These are phyloP conservation scores for Leccinum fuscescens DNA, from an alignment of 1,284 basidiomycete genomes.

Conservation along the genomic window DNA sequence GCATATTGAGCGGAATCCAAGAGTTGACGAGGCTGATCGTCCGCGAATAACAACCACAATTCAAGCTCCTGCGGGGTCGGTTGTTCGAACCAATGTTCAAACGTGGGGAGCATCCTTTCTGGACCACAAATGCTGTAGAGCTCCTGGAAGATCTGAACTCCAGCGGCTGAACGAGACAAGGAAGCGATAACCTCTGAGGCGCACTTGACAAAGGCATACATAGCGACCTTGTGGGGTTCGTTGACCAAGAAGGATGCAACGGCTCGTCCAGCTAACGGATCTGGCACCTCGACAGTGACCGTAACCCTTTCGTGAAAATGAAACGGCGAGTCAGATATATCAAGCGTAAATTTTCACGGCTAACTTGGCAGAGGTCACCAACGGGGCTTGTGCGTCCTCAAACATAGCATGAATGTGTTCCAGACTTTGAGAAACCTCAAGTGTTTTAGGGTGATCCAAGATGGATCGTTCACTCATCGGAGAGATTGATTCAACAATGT, in stretches of 20 bases:
- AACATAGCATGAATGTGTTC: conserved; percentile 64
- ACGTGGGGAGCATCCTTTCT: conserved; percentile 73
- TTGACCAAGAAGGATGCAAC: conserved; percentile 84
- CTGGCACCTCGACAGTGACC: conserved; percentile 68
- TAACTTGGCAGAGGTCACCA: conserved; percentile 62
- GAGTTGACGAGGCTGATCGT: conserved; percentile 62
- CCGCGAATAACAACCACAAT: conserved; percentile 72
- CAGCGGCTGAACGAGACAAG: conserved; percentile 77
- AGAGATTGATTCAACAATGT: conserved; percentile 42
- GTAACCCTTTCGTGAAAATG: conserved; percentile 68
- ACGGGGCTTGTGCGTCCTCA: conserved; percentile 51
- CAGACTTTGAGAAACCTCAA: conserved; percentile 52
- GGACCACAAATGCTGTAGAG: conserved; percentile 85
- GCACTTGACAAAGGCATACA: conserved; percentile 73
- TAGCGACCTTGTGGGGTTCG: conserved; percentile 84
- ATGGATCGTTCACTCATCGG: conserved; percentile 29
- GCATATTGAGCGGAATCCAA: conserved; percentile 86
- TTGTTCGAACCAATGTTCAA: conserved; percentile 67
- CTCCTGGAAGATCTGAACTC: conserved; percentile 77
- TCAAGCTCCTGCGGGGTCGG: conserved; percentile 72
- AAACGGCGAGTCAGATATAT: conserved; percentile 5
- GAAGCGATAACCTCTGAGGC: conserved; percentile 84
- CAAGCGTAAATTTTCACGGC: conserved; percentile 26
- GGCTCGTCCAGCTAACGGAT: conserved; percentile 76
- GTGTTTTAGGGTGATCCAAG: conserved; percentile 50